A percentile compares a stretch with the other conserved stretches of the same genome.
phyloP scores from a whole-genome alignment of 129 eudicot genomes.

The Arctium minus region DNA sequence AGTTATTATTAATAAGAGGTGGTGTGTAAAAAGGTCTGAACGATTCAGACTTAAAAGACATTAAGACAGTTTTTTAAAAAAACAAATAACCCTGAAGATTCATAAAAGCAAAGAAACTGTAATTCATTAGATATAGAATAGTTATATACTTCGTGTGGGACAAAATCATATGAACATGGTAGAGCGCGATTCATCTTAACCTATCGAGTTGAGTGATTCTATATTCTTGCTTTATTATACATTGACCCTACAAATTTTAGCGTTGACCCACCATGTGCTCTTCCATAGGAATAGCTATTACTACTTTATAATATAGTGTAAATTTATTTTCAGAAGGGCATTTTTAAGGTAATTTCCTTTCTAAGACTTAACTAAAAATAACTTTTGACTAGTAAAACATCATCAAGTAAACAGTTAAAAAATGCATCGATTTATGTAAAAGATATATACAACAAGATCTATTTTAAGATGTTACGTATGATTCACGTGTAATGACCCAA shows the following conservation, averaged over 20 bases:
- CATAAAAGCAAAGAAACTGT: neutral
- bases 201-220: neutral
- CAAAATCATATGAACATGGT: neutral
- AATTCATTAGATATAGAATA: neutral
- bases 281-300: neutral
- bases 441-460: neutral
- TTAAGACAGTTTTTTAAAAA: too few relatives aligned
- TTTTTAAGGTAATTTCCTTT: neutral
- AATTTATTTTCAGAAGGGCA: neutral
- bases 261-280: slow-evolving; percentile 21
- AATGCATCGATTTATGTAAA: too few relatives aligned
- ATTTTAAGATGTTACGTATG: neutral
- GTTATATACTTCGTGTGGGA: neutral
- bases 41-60: too few relatives aligned
- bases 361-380: neutral
- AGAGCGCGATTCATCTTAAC: neutral
- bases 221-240: too few relatives aligned
- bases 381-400: neutral
- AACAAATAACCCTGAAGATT: too few relatives aligned
- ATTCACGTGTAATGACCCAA: too few relatives aligned
- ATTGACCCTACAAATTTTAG: neutral
- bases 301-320: neutral
- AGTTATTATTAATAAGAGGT: too few relatives aligned
- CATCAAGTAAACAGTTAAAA: neutral
- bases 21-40: too few relatives aligned